Evolutionary conservation across 2,329 filamentous ascomycete species (phyloP).

Genomic region (Apiospora aurea): DNA sequence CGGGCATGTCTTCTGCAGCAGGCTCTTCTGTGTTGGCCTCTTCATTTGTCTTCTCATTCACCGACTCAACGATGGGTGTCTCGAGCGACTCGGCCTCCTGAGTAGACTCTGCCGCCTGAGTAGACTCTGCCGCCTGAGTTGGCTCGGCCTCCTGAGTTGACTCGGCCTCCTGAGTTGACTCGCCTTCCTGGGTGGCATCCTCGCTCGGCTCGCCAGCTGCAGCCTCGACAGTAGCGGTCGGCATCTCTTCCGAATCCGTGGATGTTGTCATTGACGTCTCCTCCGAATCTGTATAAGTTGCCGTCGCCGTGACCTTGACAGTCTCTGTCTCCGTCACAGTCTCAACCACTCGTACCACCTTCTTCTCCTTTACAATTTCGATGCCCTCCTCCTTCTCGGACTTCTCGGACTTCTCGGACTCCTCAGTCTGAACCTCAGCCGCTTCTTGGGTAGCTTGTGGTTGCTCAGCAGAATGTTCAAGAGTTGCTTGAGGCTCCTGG

Average conservation of each 20-base stretch:
- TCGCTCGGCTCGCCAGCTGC: background rate
- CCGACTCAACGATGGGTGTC: background rate
- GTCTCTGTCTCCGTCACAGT: constrained; percentile 45
- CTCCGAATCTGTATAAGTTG: background rate
- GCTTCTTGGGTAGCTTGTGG: background rate
- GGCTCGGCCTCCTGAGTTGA: background rate
- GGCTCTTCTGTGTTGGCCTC: background rate
- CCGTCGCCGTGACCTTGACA: constrained; percentile 31
- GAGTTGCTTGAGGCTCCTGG: background rate
- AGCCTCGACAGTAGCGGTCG: background rate
- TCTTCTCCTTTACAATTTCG: constrained; percentile 40
- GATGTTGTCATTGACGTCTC: background rate
- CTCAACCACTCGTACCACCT: constrained; percentile 44
- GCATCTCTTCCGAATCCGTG: background rate
- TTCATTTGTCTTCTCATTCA: background rate
- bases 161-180: background rate
- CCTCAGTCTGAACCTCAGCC: background rate
- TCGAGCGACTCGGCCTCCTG: background rate
- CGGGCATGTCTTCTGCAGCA: background rate
- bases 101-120: background rate
- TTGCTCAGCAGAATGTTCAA: background rate
- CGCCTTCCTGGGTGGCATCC: background rate
- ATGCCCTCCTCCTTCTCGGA: background rate
- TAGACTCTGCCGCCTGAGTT: background rate
- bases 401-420: background rate